Evolutionary conservation across 1,139 yeast species (phyloP).

Genomic region (Scheffersomyces stambukii): DNA sequence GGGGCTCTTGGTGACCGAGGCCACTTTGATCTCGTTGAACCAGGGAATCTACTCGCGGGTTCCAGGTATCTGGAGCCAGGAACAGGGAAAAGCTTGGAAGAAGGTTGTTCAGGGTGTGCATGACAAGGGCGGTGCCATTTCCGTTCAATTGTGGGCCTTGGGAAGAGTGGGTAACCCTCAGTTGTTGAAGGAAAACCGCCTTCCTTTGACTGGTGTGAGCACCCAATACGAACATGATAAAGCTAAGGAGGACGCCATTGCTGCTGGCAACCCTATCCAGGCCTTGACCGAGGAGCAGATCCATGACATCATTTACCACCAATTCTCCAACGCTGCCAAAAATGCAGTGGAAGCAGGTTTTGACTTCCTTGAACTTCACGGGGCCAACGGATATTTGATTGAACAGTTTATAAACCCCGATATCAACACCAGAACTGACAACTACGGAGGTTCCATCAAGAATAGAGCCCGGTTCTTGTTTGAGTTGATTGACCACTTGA

Average conservation of each 20-base stretch:
- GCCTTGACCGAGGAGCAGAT: slow-evolving; percentile 43
- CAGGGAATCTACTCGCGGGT: slow-evolving; percentile 37
- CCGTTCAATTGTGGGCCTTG: slow-evolving; percentile 57
- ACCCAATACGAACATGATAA: slow-evolving; percentile 19
- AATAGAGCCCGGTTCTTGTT: slow-evolving; percentile 58
- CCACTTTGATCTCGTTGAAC: slow-evolving; percentile 24
- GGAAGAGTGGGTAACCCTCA: slow-evolving; percentile 53
- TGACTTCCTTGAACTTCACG: slow-evolving; percentile 66
- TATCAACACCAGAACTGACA: slow-evolving; percentile 52
- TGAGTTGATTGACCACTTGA: slow-evolving; percentile 52
- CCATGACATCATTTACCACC: slow-evolving; percentile 27
- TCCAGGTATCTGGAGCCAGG: slow-evolving; percentile 55
- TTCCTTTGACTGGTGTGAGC: slow-evolving; percentile 22
- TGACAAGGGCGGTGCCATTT: slow-evolving; percentile 17
- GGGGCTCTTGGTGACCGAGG: slow-evolving; percentile 44
- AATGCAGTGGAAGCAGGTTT: slow-evolving; percentile 58
- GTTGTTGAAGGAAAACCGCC: slow-evolving; percentile 31
- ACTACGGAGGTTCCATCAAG: slow-evolving; percentile 57
- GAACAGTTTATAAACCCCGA: slow-evolving; percentile 50
- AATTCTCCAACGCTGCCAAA: slow-evolving; percentile 40
- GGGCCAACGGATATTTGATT: slow-evolving; percentile 65
- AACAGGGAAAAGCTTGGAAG: slow-evolving; percentile 52
- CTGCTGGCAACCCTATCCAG: slow-evolving; percentile 30
- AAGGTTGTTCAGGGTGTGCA: slow-evolving; percentile 31
- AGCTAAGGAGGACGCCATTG: slow-evolving; percentile 24